phyloP scores from a whole-genome alignment of 441 rosid species.

The Raphanus hybrid region DNA sequence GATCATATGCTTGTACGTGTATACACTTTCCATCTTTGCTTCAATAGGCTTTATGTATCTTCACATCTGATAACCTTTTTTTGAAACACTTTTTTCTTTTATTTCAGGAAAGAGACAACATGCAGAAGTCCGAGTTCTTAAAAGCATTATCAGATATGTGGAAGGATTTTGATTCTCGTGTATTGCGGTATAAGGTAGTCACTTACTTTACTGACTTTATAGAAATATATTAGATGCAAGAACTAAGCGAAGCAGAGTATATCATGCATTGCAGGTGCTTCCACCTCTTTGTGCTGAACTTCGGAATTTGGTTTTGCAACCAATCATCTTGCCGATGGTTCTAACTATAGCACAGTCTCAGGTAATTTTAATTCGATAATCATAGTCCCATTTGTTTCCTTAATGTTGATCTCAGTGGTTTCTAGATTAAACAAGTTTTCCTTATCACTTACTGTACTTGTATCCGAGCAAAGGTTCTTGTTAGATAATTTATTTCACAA shows the following conservation, averaged over 20 bases:
- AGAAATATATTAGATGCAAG: neutral
- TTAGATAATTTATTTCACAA: neutral
- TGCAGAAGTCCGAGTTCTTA: slow-evolving; percentile 98
- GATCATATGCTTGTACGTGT: too few relatives aligned
- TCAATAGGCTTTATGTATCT: too few relatives aligned
- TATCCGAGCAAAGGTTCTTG: neutral
- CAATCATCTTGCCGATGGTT: slow-evolving; percentile 96
- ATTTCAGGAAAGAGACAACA: slow-evolving; percentile 90
- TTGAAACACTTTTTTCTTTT: neutral
- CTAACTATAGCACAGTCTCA: slow-evolving; percentile 95
- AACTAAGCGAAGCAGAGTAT: slow-evolving; percentile 25
- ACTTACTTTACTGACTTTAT: neutral
- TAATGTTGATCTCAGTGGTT: neutral
- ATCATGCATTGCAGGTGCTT: slow-evolving; percentile 69
- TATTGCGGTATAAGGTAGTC: slow-evolving; percentile 91
- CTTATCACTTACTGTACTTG: neutral
- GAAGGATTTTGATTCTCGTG: slow-evolving; percentile 98
- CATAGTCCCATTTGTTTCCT: neutral
- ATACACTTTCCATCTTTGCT: too few relatives aligned
- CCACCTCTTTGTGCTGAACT: slow-evolving; percentile 98
- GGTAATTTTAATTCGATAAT: slow-evolving; percentile 45
- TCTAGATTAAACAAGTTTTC: neutral
- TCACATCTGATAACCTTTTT: too few relatives aligned
- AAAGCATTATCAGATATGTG: slow-evolving; percentile 98
- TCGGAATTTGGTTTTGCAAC: slow-evolving; percentile 96